Conservation (phyloP, 2,329 filamentous ascomycete species). For the Botrytis fabae region DNA sequence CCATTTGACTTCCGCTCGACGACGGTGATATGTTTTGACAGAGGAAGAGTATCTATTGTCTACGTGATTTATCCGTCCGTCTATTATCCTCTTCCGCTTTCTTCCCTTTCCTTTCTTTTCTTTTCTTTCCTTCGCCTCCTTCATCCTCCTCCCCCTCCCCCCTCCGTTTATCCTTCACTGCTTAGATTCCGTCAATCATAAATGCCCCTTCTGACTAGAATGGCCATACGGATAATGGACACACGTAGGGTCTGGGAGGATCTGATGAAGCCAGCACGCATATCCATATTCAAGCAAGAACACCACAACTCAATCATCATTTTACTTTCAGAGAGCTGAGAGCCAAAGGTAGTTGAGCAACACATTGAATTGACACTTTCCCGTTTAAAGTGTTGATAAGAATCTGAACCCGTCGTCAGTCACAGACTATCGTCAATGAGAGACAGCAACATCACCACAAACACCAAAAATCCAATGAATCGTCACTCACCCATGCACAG, state of each 20-base stretch:
- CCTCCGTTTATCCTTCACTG: neutral
- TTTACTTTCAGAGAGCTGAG: neutral
- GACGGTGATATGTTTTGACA: neutral
- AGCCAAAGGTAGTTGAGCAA: neutral
- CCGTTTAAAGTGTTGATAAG: neutral
- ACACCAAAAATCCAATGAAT: neutral
- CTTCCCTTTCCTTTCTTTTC: neutral
- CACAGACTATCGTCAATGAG: neutral
- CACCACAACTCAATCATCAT: neutral
- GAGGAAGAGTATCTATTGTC: neutral
- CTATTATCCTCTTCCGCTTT: neutral
- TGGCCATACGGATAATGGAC: neutral
- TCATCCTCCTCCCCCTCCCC: neutral
- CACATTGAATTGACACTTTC: neutral
- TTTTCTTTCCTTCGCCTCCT: neutral
- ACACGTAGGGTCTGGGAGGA: neutral
- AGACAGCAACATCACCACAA: neutral
- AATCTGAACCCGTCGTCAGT: neutral
- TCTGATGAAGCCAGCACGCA: neutral
- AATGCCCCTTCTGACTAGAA: no score
- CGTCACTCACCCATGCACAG: neutral
- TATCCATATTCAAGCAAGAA: neutral
- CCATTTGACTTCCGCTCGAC: neutral
- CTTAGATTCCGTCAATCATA: neutral
- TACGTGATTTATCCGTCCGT: neutral